phyloP scores from a whole-genome alignment of 2,329 filamentous ascomycete species.

The Trichoderma endophyticum region DNA sequence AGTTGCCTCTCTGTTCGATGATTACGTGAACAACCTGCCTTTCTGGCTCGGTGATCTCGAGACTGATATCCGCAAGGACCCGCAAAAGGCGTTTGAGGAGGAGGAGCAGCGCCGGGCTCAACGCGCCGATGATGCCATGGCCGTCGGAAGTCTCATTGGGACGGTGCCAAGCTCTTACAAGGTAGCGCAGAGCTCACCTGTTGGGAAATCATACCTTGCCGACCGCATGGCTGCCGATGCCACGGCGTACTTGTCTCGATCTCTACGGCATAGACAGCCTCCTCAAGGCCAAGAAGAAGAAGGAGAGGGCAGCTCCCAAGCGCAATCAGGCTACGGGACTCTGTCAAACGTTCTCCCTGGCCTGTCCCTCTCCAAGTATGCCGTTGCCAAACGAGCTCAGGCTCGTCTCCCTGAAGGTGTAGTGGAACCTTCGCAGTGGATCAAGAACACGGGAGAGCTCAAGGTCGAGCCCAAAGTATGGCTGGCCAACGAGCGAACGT shows the following conservation, averaged over 20 bases:
- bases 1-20: constrained; percentile 85
- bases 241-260: constrained; percentile 32
- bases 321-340: constrained; percentile 45
- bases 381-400: constrained; percentile 52
- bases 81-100: constrained; percentile 83
- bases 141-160: constrained; percentile 83
- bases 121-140: constrained; percentile 80
- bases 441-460: constrained; percentile 90
- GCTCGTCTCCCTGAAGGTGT: constrained; percentile 77
- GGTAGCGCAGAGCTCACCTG: constrained; percentile 62
- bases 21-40: constrained; percentile 91
- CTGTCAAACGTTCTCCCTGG: constrained; percentile 74
- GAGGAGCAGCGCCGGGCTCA: constrained; percentile 82
- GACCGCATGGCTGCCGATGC: constrained; percentile 52
- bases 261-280: constrained; percentile 27
- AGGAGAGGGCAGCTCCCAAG: constrained; percentile 37
- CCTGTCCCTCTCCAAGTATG: constrained; percentile 78
- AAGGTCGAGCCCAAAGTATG: constrained; percentile 97
- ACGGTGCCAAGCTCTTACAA: constrained; percentile 53
- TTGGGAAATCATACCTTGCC: constrained; percentile 62
- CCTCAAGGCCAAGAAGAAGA: constrained; percentile 32
- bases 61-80: constrained; percentile 89
- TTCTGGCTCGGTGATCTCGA: constrained; percentile 95
- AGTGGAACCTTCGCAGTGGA: constrained; percentile 77
- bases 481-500: constrained; percentile 97